These are phyloP conservation scores for Calonectria naviculata DNA, from an alignment of 2,329 filamentous ascomycete species.

Conservation along the genomic window DNA sequence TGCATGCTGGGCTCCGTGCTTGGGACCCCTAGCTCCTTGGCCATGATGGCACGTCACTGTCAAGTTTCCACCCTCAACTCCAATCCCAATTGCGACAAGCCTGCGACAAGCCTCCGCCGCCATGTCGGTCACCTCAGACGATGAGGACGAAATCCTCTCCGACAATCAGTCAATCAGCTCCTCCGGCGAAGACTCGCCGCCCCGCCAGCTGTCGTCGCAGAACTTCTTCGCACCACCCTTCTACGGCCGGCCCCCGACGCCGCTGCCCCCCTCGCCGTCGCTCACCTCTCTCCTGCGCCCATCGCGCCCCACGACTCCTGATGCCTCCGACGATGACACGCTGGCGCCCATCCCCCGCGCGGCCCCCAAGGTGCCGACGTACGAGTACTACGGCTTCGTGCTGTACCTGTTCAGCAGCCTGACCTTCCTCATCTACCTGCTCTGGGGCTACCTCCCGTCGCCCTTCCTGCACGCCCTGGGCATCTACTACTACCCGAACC, in stretches of 20 bases:
- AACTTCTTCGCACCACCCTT: conserved; percentile 83
- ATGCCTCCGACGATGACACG: conserved; percentile 89
- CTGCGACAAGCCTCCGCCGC: background rate
- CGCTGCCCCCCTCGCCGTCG: conserved; percentile 90
- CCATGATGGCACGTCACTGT: background rate
- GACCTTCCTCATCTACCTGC: conserved; percentile 77
- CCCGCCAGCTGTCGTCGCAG: conserved; percentile 57
- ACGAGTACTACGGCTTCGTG: conserved; percentile 99
- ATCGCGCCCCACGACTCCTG: conserved; percentile 92
- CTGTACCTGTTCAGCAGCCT: conserved; percentile 91
- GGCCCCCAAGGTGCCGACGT: conserved; percentile 94
- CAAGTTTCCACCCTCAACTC: background rate
- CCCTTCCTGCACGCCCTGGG: conserved; percentile 93
- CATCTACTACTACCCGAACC: conserved; percentile 96
- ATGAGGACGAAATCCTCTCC: conserved; percentile 50
- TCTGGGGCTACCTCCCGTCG: conserved; percentile 92
- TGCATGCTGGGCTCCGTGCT: conserved; percentile 8
- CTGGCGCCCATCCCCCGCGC: conserved; percentile 88
- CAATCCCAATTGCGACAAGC: background rate
- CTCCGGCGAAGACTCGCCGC: conserved; percentile 50
- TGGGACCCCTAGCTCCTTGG: conserved; percentile 7
- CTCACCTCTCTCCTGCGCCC: conserved; percentile 91
- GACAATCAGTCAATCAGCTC: conserved; percentile 47
- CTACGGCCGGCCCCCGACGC: conserved; percentile 96
- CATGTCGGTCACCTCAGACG: conserved; percentile 51